A percentile compares a stretch with the other conserved stretches of the same genome.
Conservation (phyloP, 2,329 filamentous ascomycete genomes). For the Colletotrichum sp. region DNA sequence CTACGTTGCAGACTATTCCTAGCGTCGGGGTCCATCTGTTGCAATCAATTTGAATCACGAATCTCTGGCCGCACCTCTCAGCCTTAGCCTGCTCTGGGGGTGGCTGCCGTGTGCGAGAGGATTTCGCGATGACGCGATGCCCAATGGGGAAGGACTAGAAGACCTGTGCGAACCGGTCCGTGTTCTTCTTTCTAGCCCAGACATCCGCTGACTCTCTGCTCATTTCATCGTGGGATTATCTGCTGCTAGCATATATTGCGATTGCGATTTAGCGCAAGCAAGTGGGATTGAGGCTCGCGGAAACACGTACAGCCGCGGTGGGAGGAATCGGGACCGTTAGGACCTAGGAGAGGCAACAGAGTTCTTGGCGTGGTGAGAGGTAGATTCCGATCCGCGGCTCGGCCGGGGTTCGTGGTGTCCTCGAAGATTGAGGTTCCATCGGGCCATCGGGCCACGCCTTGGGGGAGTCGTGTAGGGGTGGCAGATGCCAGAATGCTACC, state of each 20-base stretch:
- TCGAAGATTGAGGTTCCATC: conserved; percentile 16
- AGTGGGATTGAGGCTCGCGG: not conserved
- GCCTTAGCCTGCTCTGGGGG: not conserved
- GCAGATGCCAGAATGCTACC: not conserved
- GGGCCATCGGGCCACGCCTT: not conserved
- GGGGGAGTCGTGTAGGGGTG: not conserved
- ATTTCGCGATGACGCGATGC: not conserved
- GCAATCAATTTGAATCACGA: conserved; percentile 1
- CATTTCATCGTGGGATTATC: not conserved
- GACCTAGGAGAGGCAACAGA: not conserved
- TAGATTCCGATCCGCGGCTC: conserved; percentile 15
- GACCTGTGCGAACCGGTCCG: not conserved
- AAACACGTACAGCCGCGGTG: not conserved
- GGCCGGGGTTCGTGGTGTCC: not conserved
- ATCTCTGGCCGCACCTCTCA: not conserved
- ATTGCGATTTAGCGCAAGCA: not conserved
- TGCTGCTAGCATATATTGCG: not conserved
- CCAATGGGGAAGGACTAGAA: not conserved
- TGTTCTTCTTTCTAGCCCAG: not conserved
- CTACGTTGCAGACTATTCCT: not conserved
- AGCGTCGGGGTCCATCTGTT: conserved; percentile 1
- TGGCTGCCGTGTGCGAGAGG: not conserved
- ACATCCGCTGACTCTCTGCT: not conserved
- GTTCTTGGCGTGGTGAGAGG: conserved; percentile 13
- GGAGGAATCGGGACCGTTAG: not conserved